phyloP scores from a whole-genome alignment of 2,329 filamentous ascomycete genomes.

The Tolypocladium paradoxum region DNA sequence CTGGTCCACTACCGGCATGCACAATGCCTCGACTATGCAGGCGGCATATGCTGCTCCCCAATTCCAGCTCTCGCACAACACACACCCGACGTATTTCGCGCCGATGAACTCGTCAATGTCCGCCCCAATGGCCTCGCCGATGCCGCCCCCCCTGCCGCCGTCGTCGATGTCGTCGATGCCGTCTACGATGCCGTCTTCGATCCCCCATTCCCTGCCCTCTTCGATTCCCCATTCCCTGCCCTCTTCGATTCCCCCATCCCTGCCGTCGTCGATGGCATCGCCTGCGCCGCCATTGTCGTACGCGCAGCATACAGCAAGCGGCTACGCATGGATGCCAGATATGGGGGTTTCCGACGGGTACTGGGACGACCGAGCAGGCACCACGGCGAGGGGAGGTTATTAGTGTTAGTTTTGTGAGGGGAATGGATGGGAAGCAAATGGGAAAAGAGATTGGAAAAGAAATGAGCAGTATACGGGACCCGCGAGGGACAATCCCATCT shows the following conservation, averaged over 20 bases:
- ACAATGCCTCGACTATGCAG: background rate
- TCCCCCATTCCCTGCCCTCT: background rate
- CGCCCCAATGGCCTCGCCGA: background rate
- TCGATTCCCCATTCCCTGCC: conserved; percentile 3
- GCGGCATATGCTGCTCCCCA: conserved; percentile 6
- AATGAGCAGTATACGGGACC: background rate
- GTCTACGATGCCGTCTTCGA: background rate
- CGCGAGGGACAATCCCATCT: background rate
- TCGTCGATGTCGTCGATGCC: background rate
- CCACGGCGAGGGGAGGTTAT: background rate
- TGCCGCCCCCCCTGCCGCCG: background rate
- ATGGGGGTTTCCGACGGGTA: background rate
- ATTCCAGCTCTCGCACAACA: conserved; percentile 1
- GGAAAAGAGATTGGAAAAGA: background rate
- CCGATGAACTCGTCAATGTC: conserved; percentile 2
- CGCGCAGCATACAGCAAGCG: conserved; percentile 3
- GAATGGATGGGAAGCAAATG: background rate
- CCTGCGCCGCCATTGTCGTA: conserved; percentile 7
- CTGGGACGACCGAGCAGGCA: background rate
- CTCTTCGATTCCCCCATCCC: background rate
- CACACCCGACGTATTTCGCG: background rate
- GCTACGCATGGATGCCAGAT: background rate
- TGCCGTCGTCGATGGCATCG: conserved; percentile 3
- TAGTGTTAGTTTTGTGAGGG: background rate
- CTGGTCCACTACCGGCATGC: conserved; percentile 13